Percentiles rank a stretch among this genome's conserved stretches.
These are phyloP conservation scores for Neoascochyta sp. DNA, from an alignment of 2,329 filamentous ascomycete genomes.

Conservation along the genomic window DNA sequence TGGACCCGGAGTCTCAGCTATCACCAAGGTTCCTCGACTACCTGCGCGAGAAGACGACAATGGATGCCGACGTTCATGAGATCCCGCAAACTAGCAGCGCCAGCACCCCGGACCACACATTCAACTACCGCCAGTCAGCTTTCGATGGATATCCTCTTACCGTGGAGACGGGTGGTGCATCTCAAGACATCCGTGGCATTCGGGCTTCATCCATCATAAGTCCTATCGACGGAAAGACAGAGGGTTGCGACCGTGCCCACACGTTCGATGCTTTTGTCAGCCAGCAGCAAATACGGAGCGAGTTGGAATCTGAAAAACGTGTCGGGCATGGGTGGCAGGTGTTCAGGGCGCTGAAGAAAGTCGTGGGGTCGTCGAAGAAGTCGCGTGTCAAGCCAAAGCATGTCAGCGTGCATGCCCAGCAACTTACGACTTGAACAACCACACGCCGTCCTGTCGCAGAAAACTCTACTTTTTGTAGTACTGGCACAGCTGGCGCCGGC, in stretches of 20 bases:
- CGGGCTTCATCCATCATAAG: constrained; percentile 5
- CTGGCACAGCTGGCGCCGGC: too few species aligned
- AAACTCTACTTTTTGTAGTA: too few species aligned
- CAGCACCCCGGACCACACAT: not conserved
- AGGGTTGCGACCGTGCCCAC: constrained; percentile 9
- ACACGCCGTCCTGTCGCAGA: too few species aligned
- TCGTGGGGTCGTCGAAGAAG: constrained; percentile 4
- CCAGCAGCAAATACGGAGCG: constrained; percentile 5
- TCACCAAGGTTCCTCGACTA: constrained; percentile 9
- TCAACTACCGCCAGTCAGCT: too few species aligned
- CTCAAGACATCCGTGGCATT: constrained; percentile 1
- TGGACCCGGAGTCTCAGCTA: constrained; percentile 3
- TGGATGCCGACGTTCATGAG: too few species aligned
- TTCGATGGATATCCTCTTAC: too few species aligned
- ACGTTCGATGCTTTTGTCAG: constrained; percentile 14
- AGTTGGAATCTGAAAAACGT: constrained; percentile 5
- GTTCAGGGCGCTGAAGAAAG: constrained; percentile 5
- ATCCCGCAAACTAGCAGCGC: too few species aligned
- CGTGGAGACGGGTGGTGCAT: too few species aligned
- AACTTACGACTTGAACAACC: too few species aligned
- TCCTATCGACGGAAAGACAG: constrained; percentile 13
- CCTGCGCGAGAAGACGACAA: constrained; percentile 7
- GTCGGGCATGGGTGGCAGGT: constrained; percentile 10
- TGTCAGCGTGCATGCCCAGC: too few species aligned
- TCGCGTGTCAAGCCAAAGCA: too few species aligned